Conservation (phyloP, 192 early-diverging fungal genomes). For the Podila horticola region DNA sequence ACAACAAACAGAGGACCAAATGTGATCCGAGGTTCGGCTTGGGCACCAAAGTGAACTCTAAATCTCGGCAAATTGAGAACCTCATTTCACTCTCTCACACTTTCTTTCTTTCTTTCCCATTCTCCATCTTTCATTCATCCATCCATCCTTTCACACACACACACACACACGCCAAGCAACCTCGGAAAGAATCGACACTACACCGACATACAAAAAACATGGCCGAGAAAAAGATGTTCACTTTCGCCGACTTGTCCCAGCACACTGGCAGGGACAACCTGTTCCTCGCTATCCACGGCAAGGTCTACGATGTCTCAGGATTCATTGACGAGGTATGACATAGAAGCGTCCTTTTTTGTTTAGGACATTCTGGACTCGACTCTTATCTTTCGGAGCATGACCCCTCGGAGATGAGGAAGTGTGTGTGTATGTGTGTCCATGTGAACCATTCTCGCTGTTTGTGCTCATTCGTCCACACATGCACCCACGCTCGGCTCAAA, state of each 20-base stretch:
- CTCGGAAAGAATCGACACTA: too few relatives aligned
- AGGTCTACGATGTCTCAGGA: conserved; percentile 79
- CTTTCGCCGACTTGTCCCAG: conserved; percentile 71
- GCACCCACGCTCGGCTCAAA: too few relatives aligned
- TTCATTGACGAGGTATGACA: conserved; percentile 79
- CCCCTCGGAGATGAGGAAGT: too few relatives aligned
- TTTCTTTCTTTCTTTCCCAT: background rate
- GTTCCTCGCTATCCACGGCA: conserved; percentile 81
- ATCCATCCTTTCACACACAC: background rate
- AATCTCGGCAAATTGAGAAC: background rate
- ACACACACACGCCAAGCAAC: background rate
- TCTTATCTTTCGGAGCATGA: too few relatives aligned
- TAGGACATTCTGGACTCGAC: background rate
- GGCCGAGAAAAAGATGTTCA: conserved; percentile 61
- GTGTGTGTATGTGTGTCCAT: too few relatives aligned
- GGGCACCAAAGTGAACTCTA: background rate
- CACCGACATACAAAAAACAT: conserved; percentile 15
- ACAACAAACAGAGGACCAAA: too few relatives aligned
- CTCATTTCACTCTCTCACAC: background rate
- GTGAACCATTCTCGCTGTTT: too few relatives aligned
- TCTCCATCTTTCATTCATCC: conserved; percentile 1
- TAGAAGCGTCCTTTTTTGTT: background rate
- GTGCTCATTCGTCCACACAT: background rate
- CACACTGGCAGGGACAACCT: conserved; percentile 81
- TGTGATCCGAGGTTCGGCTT: too few relatives aligned